Conservation (phyloP, 495 filamentous ascomycete species). For the Neurospora sp. region DNA sequence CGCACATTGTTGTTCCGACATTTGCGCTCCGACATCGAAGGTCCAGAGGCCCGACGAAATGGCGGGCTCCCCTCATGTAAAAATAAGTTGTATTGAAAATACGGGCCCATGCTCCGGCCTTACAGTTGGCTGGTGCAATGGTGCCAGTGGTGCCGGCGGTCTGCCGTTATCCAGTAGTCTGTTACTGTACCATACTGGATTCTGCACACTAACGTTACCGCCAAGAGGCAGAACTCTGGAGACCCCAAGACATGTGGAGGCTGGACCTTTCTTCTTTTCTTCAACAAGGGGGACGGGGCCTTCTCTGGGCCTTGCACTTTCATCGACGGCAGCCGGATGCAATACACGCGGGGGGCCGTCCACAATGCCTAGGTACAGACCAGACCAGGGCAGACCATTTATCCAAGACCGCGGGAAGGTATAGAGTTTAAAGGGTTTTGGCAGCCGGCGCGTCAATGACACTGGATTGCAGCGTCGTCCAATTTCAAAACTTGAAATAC, state of each 20-base stretch:
- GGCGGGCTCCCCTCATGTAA: neutral
- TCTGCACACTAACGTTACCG: neutral
- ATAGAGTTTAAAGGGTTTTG: neutral
- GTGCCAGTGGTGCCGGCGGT: neutral
- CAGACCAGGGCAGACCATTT: neutral
- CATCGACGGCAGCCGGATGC: neutral
- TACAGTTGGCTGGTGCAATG: neutral
- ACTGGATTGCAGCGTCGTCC: neutral
- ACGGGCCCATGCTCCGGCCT: neutral
- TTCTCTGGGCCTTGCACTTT: neutral
- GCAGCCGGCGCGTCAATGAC: neutral
- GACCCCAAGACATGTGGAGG: neutral
- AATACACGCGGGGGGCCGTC: neutral
- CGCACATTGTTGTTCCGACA: neutral
- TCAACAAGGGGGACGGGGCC: neutral
- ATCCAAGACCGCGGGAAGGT: neutral
- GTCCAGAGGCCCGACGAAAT: neutral
- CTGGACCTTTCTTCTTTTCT: neutral
- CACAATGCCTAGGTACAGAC: neutral
- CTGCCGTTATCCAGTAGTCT: neutral
- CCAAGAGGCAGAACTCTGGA: neutral
- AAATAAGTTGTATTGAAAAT: neutral
- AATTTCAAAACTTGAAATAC: neutral
- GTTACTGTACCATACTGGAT: neutral
- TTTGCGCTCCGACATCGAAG: neutral